phyloP scores from a whole-genome alignment of 225 moss, liverwort and hornwort genomes.

The Sphagnum contortum region DNA sequence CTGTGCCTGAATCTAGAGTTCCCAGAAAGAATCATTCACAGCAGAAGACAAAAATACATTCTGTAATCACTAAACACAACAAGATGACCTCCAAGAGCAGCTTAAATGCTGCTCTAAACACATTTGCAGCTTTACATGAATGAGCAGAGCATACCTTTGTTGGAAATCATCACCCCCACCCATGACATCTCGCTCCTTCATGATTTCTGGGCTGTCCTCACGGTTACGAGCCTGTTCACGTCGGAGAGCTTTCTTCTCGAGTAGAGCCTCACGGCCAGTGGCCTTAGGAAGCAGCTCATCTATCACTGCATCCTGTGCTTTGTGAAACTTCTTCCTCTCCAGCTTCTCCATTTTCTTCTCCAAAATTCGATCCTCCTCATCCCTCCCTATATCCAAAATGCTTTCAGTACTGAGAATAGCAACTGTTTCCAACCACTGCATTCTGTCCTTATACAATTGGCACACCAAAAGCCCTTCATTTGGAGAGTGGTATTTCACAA shows the following conservation, averaged over 20 bases:
- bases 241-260: slow-evolving; percentile 75
- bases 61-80: no score
- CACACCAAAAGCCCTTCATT: no score
- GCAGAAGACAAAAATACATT: no score
- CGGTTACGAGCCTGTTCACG: slow-evolving; percentile 70
- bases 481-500: no score
- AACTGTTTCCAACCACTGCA: no score
- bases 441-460: no score
- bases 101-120: no score
- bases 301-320: slow-evolving; percentile 49
- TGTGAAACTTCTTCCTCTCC: slow-evolving; percentile 55
- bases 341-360: slow-evolving; percentile 42
- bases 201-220: slow-evolving; percentile 70
- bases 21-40: no score
- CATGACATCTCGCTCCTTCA: slow-evolving; percentile 81
- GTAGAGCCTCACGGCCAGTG: slow-evolving; percentile 64
- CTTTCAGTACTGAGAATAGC: no score
- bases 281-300: slow-evolving; percentile 83
- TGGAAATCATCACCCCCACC: slow-evolving; percentile 92
- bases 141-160: slow-evolving; percentile 21
- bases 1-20: no score
- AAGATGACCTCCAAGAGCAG: no score
- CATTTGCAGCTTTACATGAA: no score
- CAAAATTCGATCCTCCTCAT: slow-evolving; percentile 44
- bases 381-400: slow-evolving; percentile 22